phyloP scores from a whole-genome alignment of 1,284 basidiomycete genomes.

The Ceratobasidium sp. region DNA sequence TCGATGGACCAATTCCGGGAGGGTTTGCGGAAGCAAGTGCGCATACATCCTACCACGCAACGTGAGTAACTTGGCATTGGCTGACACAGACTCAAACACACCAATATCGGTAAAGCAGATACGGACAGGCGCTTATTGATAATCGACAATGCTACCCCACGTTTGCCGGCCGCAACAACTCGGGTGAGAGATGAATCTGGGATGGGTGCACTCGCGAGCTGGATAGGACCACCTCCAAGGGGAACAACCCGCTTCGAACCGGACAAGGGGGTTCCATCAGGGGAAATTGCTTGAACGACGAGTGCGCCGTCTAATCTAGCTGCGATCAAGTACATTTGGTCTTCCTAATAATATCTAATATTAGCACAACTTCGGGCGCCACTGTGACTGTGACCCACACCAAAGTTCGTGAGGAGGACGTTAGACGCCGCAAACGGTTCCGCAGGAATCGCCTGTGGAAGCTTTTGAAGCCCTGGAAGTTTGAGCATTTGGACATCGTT shows the following conservation, averaged over 20 bases:
- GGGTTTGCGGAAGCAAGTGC: constrained; percentile 14
- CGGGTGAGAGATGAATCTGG: neutral
- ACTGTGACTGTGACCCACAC: constrained; percentile 42
- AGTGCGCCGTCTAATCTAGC: constrained; percentile 14
- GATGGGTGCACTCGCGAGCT: neutral
- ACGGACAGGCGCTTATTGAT: constrained; percentile 21
- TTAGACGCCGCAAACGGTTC: constrained; percentile 60
- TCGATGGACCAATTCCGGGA: constrained; percentile 5
- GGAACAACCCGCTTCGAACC: constrained; percentile 1
- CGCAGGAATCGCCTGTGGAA: constrained; percentile 40
- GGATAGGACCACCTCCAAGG: constrained; percentile 12
- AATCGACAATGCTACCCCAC: neutral
- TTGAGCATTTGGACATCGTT: constrained; percentile 68
- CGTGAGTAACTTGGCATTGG: neutral
- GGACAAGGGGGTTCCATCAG: neutral
- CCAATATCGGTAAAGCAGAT: constrained; percentile 22
- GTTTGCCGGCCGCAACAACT: constrained; percentile 19
- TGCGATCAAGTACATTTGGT: constrained; percentile 3
- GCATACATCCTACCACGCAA: constrained; percentile 34
- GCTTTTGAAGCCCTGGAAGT: constrained; percentile 55
- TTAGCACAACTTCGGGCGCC: neutral
- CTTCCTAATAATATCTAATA: neutral
- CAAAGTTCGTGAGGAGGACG: constrained; percentile 72
- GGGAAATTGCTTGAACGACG: neutral
- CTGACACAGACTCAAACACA: neutral